Conservation (phyloP, 768 basidiomycete genomes). For the Piloderma croceum region DNA sequence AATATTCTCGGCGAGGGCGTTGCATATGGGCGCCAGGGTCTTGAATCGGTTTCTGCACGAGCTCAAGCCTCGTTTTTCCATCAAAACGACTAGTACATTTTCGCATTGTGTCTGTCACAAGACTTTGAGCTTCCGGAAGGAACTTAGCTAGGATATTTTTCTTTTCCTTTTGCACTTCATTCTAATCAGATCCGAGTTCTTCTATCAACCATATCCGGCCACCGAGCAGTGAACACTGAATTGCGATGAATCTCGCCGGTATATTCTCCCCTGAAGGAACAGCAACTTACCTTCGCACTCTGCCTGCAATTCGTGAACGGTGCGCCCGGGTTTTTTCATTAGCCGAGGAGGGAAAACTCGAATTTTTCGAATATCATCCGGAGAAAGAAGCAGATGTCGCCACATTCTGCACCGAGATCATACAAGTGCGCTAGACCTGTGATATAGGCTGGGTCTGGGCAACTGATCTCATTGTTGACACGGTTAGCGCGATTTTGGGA, state of each 20-base stretch:
- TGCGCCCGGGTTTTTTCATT: constrained; percentile 76
- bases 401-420: constrained; percentile 69
- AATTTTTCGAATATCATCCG: constrained; percentile 84
- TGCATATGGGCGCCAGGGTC: too few relatives aligned
- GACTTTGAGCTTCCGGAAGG: too few relatives aligned
- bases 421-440: constrained; percentile 50
- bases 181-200: too few relatives aligned
- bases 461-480: constrained; percentile 5
- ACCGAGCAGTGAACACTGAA: background rate
- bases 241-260: constrained; percentile 29
- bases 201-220: too few relatives aligned
- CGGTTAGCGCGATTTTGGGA: constrained; percentile 83
- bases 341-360: constrained; percentile 64
- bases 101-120: too few relatives aligned
- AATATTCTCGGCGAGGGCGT: too few relatives aligned
- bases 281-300: constrained; percentile 71
- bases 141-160: too few relatives aligned
- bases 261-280: constrained; percentile 30
- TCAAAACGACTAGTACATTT: too few relatives aligned
- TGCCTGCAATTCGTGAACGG: constrained; percentile 86
- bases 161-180: too few relatives aligned
- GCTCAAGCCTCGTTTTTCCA: too few relatives aligned
- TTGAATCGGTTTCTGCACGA: too few relatives aligned
- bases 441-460: constrained; percentile 5
- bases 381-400: constrained; percentile 66